Evolutionary conservation across 1,284 basidiomycete genomes (phyloP).

Genomic region (Microbotryum silenes-acaulis): DNA sequence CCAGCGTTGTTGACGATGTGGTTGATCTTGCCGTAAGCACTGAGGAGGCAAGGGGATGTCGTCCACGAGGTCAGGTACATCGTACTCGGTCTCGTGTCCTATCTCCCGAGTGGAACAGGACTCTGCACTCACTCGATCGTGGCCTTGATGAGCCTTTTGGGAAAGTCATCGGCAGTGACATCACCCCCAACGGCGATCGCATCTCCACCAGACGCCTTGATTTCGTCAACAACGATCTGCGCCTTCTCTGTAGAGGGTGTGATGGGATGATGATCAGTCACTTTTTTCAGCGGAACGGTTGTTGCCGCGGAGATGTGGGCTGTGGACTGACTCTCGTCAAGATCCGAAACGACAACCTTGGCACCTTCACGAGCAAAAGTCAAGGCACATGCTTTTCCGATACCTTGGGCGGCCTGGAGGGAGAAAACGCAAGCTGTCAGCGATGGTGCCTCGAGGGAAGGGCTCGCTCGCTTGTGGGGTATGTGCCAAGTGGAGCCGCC

Average conservation of each 20-base stretch:
- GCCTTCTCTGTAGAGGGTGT: slow-evolving; percentile 52
- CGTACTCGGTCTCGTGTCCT: neutral
- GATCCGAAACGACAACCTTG: slow-evolving; percentile 67
- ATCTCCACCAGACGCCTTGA: slow-evolving; percentile 62
- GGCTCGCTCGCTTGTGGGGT: no score
- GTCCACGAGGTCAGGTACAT: neutral
- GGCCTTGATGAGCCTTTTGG: slow-evolving; percentile 64
- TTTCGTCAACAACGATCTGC: slow-evolving; percentile 60
- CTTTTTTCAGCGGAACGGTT: no score
- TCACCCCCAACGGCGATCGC: slow-evolving; percentile 65
- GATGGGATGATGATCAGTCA: neutral
- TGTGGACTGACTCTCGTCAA: slow-evolving; percentile 48
- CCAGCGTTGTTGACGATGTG: slow-evolving; percentile 62
- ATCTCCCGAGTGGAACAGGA: neutral
- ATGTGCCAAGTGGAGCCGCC: no score
- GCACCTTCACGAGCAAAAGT: slow-evolving; percentile 78
- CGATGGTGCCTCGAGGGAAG: no score
- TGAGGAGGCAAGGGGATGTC: slow-evolving; percentile 35
- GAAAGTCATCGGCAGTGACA: slow-evolving; percentile 72
- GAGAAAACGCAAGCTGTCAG: neutral
- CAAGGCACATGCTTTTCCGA: slow-evolving; percentile 63
- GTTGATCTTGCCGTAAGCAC: slow-evolving; percentile 70
- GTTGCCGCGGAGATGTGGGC: no score
- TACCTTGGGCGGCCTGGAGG: slow-evolving; percentile 61
- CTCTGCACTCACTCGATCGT: slow-evolving; percentile 58